Evolutionary conservation across 305 asterid genomes (phyloP), one percentile per base, ranked within the genome.

Genomic region (Lippia alba): DNA sequence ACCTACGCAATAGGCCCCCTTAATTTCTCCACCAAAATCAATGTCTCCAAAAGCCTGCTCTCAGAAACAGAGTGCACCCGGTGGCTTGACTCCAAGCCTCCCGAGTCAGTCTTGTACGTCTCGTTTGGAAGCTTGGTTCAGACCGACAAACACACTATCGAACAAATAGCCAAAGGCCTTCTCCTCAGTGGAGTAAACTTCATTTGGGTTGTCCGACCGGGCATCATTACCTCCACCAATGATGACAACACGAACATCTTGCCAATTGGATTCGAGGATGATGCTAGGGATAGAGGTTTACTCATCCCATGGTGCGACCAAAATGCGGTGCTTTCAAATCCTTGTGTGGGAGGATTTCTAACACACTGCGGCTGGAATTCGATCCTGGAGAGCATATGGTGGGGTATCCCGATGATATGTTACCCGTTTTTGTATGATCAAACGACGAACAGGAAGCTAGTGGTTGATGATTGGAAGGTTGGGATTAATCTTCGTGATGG

Each of bases 311-410:
- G 92, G 92, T 84, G 88, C 58, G n/a, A 66, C 32, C 90, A 87
- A 58, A 74, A 53, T 11, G 78, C 45, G 46, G 83, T 84, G 56
- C 75, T 87, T 0, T 80, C 88, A 0, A 75, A 83, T 44, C 86
- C 82, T 0, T 81, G 84, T 0, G 53, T 85, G 1, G 87, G 89
- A 2, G 87, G 85, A 4, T 85, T 87, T 58, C 45, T 87, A 54
- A 80, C 88, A 5, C 91, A 87, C 3, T 78, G 81, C 18, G 89
- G 91, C 7, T 87, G 94, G 91, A 87, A 87, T 30, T 85, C 93
- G 3, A 76, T 76, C 0, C 17, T 83, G 32, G 91, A 85, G 54
- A 87, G 94, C 36, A 83, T 87, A 34, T 85, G 94, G 87, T 82
- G 78, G 11, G 78, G 81, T 0, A 66, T 77, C 7, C 91, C 91